Evolutionary conservation across 2,329 filamentous ascomycete species (phyloP), one percentile per base, ranked within the genome.

Genomic region (Ascocoryne sarcoides): DNA sequence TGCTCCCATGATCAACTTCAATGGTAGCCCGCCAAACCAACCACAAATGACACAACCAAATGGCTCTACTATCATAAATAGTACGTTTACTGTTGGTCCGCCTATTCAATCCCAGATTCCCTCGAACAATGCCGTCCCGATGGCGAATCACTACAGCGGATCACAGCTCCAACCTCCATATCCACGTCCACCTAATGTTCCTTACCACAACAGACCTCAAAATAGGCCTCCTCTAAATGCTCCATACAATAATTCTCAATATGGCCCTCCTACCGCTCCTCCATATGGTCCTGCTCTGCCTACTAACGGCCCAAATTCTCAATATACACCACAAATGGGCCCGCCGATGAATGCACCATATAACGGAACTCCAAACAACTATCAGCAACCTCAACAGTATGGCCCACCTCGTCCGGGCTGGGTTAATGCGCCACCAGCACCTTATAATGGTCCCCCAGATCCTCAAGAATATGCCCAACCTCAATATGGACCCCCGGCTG

Each of bases 401-500:
- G 16, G 7, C 8, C 32, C 32, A 20, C 32, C 32, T 18, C 32
- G n/a, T 10, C 30, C 30, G 15, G 5, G 14, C 3, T 35, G 19
- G 17, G 32, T 15, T 19, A 35, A 18, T 35, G 16, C 8, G n/a
- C n/a, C n/a, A n/a, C n/a, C n/a, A 21, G n/a, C 7, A 3, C 32
- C 32, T 9, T 35, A 19, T 14, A 34, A 39, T 18, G 32, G 17
- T 26, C 26, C 36, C 16, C 41, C 31, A 28, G 32, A n/a, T 26
- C 26, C 36, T 18, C 41, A 36, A 28, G 32, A n/a, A 12, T 32
- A 33, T 32, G 14, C 26, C 12, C 45, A 48, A 29, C 21, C 26
- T 14, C 45, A 48, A 29, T 44, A 40, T 35, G 43, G 35, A 21
- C 38, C 42, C 17, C 28, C 32, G 16, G 3, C 19, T 10, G 14